These are phyloP conservation scores for Eucalyptus microcorys DNA, from an alignment of 345 rosid genomes.

Conservation along the genomic window DNA sequence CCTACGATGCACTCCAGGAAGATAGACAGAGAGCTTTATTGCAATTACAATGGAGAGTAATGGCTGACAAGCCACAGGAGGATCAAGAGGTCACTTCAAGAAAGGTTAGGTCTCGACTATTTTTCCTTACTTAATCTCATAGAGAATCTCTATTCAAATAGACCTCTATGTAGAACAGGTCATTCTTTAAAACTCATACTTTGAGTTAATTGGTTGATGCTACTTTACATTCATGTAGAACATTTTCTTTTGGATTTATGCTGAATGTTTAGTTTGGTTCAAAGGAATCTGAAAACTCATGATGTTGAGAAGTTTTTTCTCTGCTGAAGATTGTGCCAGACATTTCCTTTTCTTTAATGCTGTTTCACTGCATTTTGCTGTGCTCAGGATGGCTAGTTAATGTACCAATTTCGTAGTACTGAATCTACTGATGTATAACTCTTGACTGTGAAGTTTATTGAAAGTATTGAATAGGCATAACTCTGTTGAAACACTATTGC, in stretches of 20 bases:
- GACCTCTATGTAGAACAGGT: not conserved
- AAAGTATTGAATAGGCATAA: not conserved
- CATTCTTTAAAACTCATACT: not conserved
- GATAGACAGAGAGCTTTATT: slow-evolving; percentile 77
- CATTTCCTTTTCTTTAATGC: not conserved
- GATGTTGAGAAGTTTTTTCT: not conserved
- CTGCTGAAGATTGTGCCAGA: not conserved
- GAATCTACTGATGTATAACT: not conserved
- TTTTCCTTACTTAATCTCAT: not conserved
- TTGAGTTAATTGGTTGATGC: not conserved
- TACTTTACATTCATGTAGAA: not conserved
- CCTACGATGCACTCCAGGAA: slow-evolving; percentile 32
- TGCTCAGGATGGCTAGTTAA: not conserved
- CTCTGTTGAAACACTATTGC: not conserved
- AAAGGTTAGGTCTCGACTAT: slow-evolving; percentile 23
- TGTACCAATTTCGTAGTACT: not conserved
- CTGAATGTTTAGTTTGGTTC: not conserved
- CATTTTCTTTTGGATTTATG: not conserved
- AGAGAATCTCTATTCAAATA: not conserved
- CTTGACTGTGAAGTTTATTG: not conserved
- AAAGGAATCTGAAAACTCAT: not conserved
- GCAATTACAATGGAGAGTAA: slow-evolving; percentile 90
- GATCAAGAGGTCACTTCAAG: slow-evolving; percentile 71
- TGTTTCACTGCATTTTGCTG: not conserved
- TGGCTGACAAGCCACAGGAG: slow-evolving; percentile 69